Evolutionary conservation across 2,329 filamentous ascomycete genomes (phyloP).

Genomic region (Hypoxylon sp.): DNA sequence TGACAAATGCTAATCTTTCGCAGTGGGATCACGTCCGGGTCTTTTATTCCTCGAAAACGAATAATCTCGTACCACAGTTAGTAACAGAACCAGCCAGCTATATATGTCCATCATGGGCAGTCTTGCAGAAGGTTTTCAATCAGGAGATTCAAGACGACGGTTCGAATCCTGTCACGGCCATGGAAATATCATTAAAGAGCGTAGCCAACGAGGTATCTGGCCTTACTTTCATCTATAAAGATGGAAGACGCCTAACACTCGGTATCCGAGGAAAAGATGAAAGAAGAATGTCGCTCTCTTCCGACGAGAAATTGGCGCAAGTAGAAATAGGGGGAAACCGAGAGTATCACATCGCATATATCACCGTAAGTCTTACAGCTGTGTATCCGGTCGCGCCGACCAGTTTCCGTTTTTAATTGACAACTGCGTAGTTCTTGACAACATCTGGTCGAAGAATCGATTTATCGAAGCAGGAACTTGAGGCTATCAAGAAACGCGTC

Average conservation of each 20-base stretch:
- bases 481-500: background rate
- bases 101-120: constrained; percentile 21
- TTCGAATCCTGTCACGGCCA: constrained; percentile 21
- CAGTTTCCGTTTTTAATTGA: background rate
- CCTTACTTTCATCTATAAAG: constrained; percentile 36
- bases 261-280: constrained; percentile 24
- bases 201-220: constrained; percentile 34
- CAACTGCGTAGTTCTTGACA: constrained; percentile 20
- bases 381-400: background rate
- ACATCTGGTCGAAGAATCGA: constrained; percentile 23
- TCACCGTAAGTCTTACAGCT: constrained; percentile 29
- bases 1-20: background rate
- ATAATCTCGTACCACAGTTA: background rate
- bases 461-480: constrained; percentile 11
- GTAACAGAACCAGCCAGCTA: constrained; percentile 5
- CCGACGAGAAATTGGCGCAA: constrained; percentile 32
- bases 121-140: constrained; percentile 40
- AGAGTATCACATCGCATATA: constrained; percentile 30
- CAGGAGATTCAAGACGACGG: constrained; percentile 25
- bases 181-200: constrained; percentile 39
- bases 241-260: constrained; percentile 28
- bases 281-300: constrained; percentile 22
- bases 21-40: constrained; percentile 43
- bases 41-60: constrained; percentile 15
- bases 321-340: constrained; percentile 34